A percentile compares a stretch with the other conserved stretches of the same genome.
Conservation (phyloP, 208 protist species). For the Leishmania mexicana region DNA sequence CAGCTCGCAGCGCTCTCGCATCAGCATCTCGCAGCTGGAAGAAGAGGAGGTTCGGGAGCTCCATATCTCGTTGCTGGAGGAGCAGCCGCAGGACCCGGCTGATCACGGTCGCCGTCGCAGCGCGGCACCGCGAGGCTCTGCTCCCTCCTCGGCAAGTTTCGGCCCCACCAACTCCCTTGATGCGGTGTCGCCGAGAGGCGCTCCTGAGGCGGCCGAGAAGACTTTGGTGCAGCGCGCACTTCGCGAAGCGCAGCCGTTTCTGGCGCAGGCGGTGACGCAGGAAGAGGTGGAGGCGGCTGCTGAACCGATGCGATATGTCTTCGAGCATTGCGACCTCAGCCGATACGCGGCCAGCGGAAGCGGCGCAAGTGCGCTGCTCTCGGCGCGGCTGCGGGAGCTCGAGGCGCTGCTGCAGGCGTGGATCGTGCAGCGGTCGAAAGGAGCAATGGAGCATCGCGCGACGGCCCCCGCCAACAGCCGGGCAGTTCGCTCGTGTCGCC, state of each 20-base stretch:
- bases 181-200: constrained; percentile 1
- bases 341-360: constrained; percentile 2
- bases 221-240: constrained; percentile 14
- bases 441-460: constrained; percentile 30
- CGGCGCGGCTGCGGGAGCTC: constrained; percentile 14
- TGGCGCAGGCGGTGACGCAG: constrained; percentile 10
- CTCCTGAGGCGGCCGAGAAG: constrained; percentile 3
- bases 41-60: constrained; percentile 10
- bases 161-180: constrained; percentile 3
- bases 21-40: constrained; percentile 15
- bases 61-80: neutral
- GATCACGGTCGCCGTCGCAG: neutral
- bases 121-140: neutral
- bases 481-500: constrained; percentile 18
- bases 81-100: neutral
- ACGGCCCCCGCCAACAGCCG: constrained; percentile 19
- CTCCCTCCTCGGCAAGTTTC: neutral
- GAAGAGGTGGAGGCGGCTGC: constrained; percentile 17
- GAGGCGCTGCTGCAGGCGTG: constrained; percentile 13
- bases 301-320: constrained; percentile 24
- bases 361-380: constrained; percentile 18
- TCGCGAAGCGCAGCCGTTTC: neutral
- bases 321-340: constrained; percentile 20
- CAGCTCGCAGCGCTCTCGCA: constrained; percentile 6
- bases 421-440: constrained; percentile 15